Evolutionary conservation across 1,139 yeast species (phyloP).

Genomic region (Suhomyces ambrosiae): DNA sequence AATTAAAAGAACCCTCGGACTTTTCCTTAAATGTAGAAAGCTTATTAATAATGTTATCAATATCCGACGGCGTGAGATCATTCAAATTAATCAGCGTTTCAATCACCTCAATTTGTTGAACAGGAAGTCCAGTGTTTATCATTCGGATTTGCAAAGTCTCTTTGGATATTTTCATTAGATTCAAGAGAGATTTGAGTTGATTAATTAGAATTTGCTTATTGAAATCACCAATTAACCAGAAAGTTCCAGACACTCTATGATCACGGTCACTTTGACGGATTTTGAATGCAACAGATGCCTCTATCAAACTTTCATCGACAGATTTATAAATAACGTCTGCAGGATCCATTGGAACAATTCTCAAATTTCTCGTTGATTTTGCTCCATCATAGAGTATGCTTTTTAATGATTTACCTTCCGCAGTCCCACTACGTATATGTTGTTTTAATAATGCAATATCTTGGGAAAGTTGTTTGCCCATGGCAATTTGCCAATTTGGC

Average conservation of each 20-base stretch:
- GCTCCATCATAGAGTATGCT: conserved; percentile 37
- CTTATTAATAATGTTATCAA: conserved; percentile 20
- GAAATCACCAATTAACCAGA: conserved; percentile 64
- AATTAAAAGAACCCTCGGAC: conserved; percentile 3
- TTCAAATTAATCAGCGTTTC: conserved; percentile 6
- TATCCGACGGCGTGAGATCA: conserved; percentile 10
- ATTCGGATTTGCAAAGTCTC: conserved; percentile 41
- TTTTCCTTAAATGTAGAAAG: conserved; percentile 12
- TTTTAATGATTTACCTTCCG: conserved; percentile 28
- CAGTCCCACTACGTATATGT: conserved; percentile 24
- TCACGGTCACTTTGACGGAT: conserved; percentile 13
- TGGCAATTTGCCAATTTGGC: conserved; percentile 40
- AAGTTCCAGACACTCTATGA: conserved; percentile 28
- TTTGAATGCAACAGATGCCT: conserved; percentile 21
- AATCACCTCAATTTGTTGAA: conserved; percentile 12
- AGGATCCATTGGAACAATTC: conserved; percentile 38
- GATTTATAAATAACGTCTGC: conserved; percentile 36
- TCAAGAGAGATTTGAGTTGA: conserved; percentile 44
- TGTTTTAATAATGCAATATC: conserved; percentile 36
- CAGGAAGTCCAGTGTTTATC: conserved; percentile 27
- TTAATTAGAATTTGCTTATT: conserved; percentile 31
- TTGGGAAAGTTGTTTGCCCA: conserved; percentile 42
- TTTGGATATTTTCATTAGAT: conserved; percentile 26
- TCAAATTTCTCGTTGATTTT: conserved; percentile 33
- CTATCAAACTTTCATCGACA: conserved; percentile 33